phyloP scores from a whole-genome alignment of 345 rosid species.

The Combretum micranthum region DNA sequence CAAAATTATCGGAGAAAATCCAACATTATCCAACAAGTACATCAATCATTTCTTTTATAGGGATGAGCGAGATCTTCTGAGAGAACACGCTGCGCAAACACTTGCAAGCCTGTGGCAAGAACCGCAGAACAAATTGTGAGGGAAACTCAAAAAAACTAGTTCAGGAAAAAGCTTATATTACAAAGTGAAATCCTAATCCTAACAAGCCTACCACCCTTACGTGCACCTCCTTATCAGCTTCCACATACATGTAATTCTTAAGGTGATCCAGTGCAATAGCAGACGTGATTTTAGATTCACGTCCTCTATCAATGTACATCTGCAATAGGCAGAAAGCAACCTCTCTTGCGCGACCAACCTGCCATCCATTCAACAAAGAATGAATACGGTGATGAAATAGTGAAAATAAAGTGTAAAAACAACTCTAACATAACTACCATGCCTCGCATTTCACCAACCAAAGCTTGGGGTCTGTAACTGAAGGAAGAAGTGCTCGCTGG shows the following conservation, averaged over 20 bases:
- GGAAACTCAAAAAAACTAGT: background rate
- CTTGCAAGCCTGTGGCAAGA: constrained; percentile 66
- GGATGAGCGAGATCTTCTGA: constrained; percentile 79
- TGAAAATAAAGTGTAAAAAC: background rate
- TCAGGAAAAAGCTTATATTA: constrained; percentile 22
- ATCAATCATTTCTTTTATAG: constrained; percentile 94
- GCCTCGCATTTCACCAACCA: constrained; percentile 73
- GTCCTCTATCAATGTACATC: constrained; percentile 72
- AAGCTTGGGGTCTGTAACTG: constrained; percentile 84
- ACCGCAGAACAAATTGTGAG: background rate
- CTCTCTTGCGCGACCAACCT: constrained; percentile 94
- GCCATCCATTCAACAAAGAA: constrained; percentile 49
- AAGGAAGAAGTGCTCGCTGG: constrained; percentile 95
- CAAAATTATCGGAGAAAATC: too few relatives aligned
- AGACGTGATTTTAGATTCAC: too few relatives aligned
- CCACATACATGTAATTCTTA: too few relatives aligned
- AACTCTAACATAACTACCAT: constrained; percentile 13
- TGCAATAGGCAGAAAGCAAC: constrained; percentile 91
- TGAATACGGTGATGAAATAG: background rate
- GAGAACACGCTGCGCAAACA: constrained; percentile 68
- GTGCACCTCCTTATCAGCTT: constrained; percentile 69
- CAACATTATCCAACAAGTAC: too few relatives aligned
- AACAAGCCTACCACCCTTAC: too few relatives aligned
- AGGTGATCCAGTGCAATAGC: too few relatives aligned
- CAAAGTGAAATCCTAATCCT: too few relatives aligned